Percentiles rank a stretch among this genome's conserved stretches.
These are phyloP conservation scores for Botrytis cinerea DNA, from an alignment of 2,329 filamentous ascomycete genomes.

Conservation along the genomic window DNA sequence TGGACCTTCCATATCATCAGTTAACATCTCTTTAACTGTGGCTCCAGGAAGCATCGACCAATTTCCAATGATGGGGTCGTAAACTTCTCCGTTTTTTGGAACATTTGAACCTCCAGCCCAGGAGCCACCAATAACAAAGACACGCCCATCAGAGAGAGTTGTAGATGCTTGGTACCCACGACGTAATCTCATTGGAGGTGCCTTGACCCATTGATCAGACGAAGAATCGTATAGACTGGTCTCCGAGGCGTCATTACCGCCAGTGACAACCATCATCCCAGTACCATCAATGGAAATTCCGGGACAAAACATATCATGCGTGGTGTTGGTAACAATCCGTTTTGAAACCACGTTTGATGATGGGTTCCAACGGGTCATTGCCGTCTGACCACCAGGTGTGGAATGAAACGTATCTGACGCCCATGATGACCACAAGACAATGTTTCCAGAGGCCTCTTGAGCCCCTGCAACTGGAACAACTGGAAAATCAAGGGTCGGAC, in stretches of 20 bases:
- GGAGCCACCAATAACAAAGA: conserved; percentile 14
- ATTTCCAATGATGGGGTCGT: background rate
- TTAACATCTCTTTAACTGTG: conserved; percentile 8
- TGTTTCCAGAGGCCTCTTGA: conserved; percentile 14
- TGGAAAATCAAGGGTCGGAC: conserved; percentile 8
- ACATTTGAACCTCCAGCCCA: background rate
- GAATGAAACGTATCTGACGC: conserved; percentile 11
- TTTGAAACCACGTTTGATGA: background rate
- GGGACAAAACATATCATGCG: conserved; percentile 18
- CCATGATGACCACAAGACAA: conserved; percentile 16
- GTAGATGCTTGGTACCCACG: conserved; percentile 18
- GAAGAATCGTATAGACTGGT: conserved; percentile 16
- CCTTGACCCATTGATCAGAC: conserved; percentile 7
- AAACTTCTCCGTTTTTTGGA: conserved; percentile 13
- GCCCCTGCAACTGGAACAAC: conserved; percentile 17
- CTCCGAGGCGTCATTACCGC: conserved; percentile 9
- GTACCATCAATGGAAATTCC: conserved; percentile 15
- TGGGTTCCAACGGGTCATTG: conserved; percentile 12
- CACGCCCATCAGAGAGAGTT: conserved; percentile 15
- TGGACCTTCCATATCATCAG: conserved; percentile 8
- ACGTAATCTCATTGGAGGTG: conserved; percentile 1
- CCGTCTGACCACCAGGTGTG: conserved; percentile 7
- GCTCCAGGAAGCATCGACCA: conserved; percentile 8
- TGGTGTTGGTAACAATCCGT: conserved; percentile 10
- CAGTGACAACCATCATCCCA: conserved; percentile 17